Evolutionary conservation across 2,329 filamentous ascomycete species (phyloP).

Genomic region (Celoporthe dispersa): DNA sequence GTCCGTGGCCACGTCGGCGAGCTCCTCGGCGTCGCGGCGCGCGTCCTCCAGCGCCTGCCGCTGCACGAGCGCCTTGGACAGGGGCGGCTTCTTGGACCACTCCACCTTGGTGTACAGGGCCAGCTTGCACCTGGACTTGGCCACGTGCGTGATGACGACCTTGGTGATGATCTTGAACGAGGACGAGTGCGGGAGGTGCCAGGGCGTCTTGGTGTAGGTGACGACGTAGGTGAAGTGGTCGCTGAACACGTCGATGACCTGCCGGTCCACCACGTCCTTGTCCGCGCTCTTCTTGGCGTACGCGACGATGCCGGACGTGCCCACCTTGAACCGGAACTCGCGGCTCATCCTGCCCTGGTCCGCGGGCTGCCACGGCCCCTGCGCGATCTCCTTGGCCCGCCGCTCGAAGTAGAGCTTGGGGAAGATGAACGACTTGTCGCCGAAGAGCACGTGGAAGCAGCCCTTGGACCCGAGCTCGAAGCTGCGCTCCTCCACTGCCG

Average conservation of each 20-base stretch:
- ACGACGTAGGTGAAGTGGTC: conserved; percentile 75
- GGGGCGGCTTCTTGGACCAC: conserved; percentile 72
- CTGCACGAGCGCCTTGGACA: conserved; percentile 66
- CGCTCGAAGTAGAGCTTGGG: conserved; percentile 87
- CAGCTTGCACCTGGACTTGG: conserved; percentile 91
- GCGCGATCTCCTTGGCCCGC: conserved; percentile 76
- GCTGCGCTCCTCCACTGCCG: conserved; percentile 75
- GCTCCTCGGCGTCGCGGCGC: conserved; percentile 71
- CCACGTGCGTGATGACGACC: conserved; percentile 89
- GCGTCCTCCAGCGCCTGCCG: conserved; percentile 77
- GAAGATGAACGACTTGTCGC: conserved; percentile 94
- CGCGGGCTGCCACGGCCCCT: conserved; percentile 79
- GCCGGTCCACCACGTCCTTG: conserved; percentile 73
- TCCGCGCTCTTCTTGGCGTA: conserved; percentile 54
- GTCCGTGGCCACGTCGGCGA: conserved; percentile 76
- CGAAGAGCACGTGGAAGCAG: conserved; percentile 94
- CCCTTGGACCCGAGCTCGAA: conserved; percentile 94
- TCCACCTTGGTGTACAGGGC: conserved; percentile 87
- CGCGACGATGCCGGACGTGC: conserved; percentile 68
- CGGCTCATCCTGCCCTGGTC: conserved; percentile 75
- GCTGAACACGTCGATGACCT: conserved; percentile 82
- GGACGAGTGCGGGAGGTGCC: conserved; percentile 83
- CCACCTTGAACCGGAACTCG: conserved; percentile 80
- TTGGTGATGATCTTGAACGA: conserved; percentile 85
- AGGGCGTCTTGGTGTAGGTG: conserved; percentile 66